phyloP scores from a whole-genome alignment of 805 yeast species.

The Candida adriatica region DNA sequence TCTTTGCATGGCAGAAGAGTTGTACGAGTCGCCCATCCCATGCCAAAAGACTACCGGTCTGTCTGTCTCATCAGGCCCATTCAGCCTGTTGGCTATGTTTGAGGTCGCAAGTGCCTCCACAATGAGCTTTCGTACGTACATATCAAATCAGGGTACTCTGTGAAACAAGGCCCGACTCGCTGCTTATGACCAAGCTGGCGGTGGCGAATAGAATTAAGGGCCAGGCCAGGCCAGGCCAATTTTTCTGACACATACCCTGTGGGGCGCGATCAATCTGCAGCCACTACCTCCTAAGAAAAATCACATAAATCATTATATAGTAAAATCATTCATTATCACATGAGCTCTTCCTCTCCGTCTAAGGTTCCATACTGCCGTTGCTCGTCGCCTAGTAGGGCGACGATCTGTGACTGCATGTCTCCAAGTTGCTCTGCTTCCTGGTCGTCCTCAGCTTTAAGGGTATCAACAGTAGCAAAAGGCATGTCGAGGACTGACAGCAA shows the following conservation, averaged over 20 bases:
- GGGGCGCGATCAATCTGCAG: no score
- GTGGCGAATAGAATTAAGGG: no score
- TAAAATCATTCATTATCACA: no score
- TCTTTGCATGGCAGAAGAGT: conserved; percentile 50
- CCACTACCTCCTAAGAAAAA: no score
- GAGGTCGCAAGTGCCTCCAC: conserved; percentile 15
- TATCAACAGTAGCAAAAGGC: conserved; percentile 9
- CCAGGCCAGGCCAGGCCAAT: no score
- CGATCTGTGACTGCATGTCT: conserved; percentile 5
- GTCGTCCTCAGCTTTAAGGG: conserved; percentile 13
- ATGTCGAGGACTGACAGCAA: conserved; percentile 11
- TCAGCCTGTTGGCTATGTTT: conserved; percentile 15
- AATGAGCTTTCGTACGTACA: conserved; percentile 15
- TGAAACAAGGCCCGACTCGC: no score
- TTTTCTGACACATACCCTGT: background rate
- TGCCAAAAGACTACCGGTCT: conserved; percentile 73
- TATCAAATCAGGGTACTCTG: no score
- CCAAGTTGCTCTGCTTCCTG: conserved; percentile 5
- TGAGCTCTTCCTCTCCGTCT: no score
- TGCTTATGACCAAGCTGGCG: no score
- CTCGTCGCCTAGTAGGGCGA: conserved; percentile 5
- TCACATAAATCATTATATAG: no score
- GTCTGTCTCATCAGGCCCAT: conserved; percentile 7
- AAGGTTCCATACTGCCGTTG: conserved; percentile 5
- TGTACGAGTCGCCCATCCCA: conserved; percentile 73